These are phyloP conservation scores for Pseudocercospora eumusae DNA, from an alignment of 2,329 filamentous ascomycete genomes.

Conservation along the genomic window DNA sequence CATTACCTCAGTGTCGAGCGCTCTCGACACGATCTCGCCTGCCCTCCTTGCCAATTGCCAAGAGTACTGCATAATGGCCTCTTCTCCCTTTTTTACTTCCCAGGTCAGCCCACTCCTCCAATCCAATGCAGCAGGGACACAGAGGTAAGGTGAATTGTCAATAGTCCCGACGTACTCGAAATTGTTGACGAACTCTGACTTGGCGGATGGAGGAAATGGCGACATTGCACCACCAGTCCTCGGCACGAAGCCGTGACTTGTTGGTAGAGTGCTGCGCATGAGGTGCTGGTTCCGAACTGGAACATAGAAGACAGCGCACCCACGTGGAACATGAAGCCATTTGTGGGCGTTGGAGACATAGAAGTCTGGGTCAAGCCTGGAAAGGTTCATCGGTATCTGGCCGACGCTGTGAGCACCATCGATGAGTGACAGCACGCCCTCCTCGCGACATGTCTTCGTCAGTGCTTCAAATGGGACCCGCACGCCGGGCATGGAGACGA, in stretches of 20 bases:
- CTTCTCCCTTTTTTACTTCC: slow-evolving; percentile 63
- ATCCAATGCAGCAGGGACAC: slow-evolving; percentile 66
- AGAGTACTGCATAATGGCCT: slow-evolving; percentile 65
- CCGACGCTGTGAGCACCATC: slow-evolving; percentile 87
- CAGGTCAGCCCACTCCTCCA: slow-evolving; percentile 58
- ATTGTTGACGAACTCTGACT: slow-evolving; percentile 64
- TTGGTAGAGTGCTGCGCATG: slow-evolving; percentile 73
- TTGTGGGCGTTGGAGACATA: slow-evolving; percentile 87
- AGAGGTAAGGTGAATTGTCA: slow-evolving; percentile 70
- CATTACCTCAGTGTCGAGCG: slow-evolving; percentile 70
- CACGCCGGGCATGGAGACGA: slow-evolving; percentile 76
- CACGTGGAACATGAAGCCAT: slow-evolving; percentile 81
- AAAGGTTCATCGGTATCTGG: slow-evolving; percentile 71
- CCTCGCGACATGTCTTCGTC: slow-evolving; percentile 62
- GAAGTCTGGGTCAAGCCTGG: slow-evolving; percentile 73
- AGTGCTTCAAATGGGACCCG: slow-evolving; percentile 75
- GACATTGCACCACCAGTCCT: slow-evolving; percentile 33
- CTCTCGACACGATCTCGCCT: slow-evolving; percentile 60
- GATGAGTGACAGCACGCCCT: slow-evolving; percentile 70
- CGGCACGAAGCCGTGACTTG: slow-evolving; percentile 74
- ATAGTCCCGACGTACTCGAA: slow-evolving; percentile 69
- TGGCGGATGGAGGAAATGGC: slow-evolving; percentile 48
- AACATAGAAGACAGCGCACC: slow-evolving; percentile 79
- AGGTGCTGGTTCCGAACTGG: slow-evolving; percentile 73
- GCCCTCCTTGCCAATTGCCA: slow-evolving; percentile 64